Evolutionary conservation across 768 basidiomycete genomes (phyloP).

Genomic region (Hortiboletus campestris): DNA sequence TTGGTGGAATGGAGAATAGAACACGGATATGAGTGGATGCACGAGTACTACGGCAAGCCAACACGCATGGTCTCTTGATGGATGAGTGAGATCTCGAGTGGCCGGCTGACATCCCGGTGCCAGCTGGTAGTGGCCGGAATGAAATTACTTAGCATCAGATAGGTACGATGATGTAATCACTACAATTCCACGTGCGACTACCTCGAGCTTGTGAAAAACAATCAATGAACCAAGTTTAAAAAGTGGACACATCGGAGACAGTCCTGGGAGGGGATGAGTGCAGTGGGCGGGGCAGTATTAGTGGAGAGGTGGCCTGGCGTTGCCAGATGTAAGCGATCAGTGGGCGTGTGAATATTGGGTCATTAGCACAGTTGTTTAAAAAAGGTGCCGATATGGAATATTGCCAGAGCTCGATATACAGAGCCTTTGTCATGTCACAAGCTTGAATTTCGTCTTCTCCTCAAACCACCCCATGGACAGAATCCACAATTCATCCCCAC

Average conservation of each 20-base stretch:
- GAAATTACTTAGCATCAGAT: slow-evolving; percentile 21
- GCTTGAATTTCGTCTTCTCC: slow-evolving; percentile 34
- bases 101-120: not conserved
- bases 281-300: not conserved
- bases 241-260: not conserved
- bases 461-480: slow-evolving; percentile 28
- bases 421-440: slow-evolving; percentile 39
- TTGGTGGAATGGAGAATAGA: not conserved
- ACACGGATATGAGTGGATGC: slow-evolving; percentile 20
- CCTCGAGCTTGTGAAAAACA: slow-evolving; percentile 11
- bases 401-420: slow-evolving; percentile 39
- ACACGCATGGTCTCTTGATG: not conserved
- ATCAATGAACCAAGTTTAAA: not conserved
- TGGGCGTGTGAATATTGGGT: slow-evolving; percentile 30
- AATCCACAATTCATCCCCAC: slow-evolving; percentile 14
- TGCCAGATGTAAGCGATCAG: slow-evolving; percentile 7
- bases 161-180: slow-evolving; percentile 30
- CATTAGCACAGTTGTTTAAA: slow-evolving; percentile 33
- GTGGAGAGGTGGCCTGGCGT: not conserved
- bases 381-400: slow-evolving; percentile 40
- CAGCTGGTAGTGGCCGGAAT: slow-evolving; percentile 12
- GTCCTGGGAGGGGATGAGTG: not conserved
- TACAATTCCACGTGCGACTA: slow-evolving; percentile 19
- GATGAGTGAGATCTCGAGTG: not conserved
- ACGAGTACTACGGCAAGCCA: slow-evolving; percentile 1